A percentile compares a stretch with the other conserved stretches of the same genome.
Conservation (phyloP, 345 rosid genomes). For the Lumnitzera racemosa region DNA sequence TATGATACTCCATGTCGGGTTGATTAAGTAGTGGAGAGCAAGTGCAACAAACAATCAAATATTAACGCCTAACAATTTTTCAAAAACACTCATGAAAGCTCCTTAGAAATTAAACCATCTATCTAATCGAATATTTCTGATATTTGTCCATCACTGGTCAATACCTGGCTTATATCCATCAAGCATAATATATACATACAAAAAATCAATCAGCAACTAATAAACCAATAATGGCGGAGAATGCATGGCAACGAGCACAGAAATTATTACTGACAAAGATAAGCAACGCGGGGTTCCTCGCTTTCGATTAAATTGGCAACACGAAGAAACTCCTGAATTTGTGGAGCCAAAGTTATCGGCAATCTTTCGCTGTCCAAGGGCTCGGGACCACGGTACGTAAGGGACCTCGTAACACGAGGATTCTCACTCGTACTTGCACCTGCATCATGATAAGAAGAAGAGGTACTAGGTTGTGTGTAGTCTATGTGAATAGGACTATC, state of each 20-base stretch:
- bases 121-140: too few species aligned
- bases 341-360: conserved; percentile 65
- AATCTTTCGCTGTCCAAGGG: conserved; percentile 90
- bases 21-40: too few species aligned
- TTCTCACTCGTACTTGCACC: conserved; percentile 5
- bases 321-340: conserved; percentile 79
- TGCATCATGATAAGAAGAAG: too few species aligned
- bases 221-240: not conserved
- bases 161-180: too few species aligned
- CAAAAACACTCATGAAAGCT: too few species aligned
- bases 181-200: too few species aligned
- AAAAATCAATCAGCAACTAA: not conserved
- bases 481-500: conserved; percentile 29
- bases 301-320: conserved; percentile 68
- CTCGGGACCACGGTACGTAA: conserved; percentile 37
- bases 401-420: conserved; percentile 23
- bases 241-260: not conserved
- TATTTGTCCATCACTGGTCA: too few species aligned
- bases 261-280: conserved; percentile 43
- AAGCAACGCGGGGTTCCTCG: conserved; percentile 75
- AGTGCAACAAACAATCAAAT: too few species aligned
- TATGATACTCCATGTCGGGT: too few species aligned
- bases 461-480: conserved; percentile 7
- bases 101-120: too few species aligned
- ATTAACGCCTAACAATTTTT: too few species aligned